phyloP scores from a whole-genome alignment of 768 basidiomycete genomes.

The Ramaria rubella region DNA sequence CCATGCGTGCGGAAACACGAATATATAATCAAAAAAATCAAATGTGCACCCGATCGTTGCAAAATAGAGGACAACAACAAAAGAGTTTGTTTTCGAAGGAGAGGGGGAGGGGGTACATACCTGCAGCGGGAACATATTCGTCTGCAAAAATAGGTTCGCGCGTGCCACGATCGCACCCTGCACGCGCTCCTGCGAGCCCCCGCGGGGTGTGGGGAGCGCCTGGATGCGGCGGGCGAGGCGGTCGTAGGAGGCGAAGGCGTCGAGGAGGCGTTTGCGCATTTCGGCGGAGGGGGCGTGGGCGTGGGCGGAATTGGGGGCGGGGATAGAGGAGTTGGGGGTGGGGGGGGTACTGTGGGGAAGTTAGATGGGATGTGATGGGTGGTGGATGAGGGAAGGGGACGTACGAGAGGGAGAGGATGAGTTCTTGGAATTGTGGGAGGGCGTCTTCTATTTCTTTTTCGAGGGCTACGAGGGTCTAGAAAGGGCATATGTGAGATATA shows the following conservation, averaged over 20 bases:
- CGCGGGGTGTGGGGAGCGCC: slow-evolving; percentile 54
- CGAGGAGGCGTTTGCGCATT: slow-evolving; percentile 72
- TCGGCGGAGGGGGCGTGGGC: slow-evolving; percentile 34
- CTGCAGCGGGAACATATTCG: slow-evolving; percentile 85
- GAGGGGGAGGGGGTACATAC: slow-evolving; percentile 29
- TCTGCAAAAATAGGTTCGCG: slow-evolving; percentile 77
- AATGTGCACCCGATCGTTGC: too few relatives aligned
- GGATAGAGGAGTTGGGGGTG: slow-evolving; percentile 46
- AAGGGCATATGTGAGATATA: background rate
- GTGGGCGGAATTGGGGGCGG: slow-evolving; percentile 45
- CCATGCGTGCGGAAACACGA: too few relatives aligned
- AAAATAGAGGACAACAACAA: too few relatives aligned
- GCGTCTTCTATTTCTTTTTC: slow-evolving; percentile 88
- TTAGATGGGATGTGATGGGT: slow-evolving; percentile 1
- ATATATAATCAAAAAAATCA: too few relatives aligned
- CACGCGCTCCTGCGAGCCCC: slow-evolving; percentile 75
- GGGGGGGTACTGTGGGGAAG: background rate
- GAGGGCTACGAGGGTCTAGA: slow-evolving; percentile 59
- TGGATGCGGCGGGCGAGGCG: slow-evolving; percentile 80
- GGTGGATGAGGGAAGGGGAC: slow-evolving; percentile 12
- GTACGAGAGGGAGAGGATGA: slow-evolving; percentile 65
- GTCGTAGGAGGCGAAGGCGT: slow-evolving; percentile 86
- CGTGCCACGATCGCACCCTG: slow-evolving; percentile 74
- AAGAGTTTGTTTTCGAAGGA: background rate
- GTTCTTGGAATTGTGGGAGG: slow-evolving; percentile 84